These are phyloP conservation scores for Ophiostoma ips DNA, from an alignment of 2,329 filamentous ascomycete genomes.

Conservation along the genomic window DNA sequence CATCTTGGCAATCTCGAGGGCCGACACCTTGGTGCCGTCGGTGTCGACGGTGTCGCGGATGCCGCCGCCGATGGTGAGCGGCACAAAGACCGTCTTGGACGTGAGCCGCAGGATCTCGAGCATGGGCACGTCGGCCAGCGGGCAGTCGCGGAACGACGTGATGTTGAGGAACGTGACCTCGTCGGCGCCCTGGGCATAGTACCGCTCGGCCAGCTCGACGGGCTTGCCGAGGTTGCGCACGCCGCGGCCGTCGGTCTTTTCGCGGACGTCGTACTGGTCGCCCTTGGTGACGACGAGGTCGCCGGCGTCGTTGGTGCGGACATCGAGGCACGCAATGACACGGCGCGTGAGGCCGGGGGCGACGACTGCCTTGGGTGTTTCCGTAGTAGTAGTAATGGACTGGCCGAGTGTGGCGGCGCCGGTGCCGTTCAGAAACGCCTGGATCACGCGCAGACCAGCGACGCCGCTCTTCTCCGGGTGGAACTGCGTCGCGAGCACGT, in stretches of 20 bases:
- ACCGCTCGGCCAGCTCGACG: slow-evolving; percentile 81
- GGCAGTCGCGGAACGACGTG: slow-evolving; percentile 92
- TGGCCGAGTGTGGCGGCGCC: slow-evolving; percentile 36
- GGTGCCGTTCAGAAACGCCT: slow-evolving; percentile 70
- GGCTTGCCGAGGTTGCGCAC: slow-evolving; percentile 95
- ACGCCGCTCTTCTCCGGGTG: slow-evolving; percentile 95
- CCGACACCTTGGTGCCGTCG: slow-evolving; percentile 73
- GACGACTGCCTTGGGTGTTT: background rate
- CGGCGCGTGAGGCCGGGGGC: slow-evolving; percentile 65
- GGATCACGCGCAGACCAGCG: slow-evolving; percentile 70
- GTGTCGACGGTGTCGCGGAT: slow-evolving; percentile 87
- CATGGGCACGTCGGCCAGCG: slow-evolving; percentile 86
- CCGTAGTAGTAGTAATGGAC: background rate
- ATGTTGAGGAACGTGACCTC: slow-evolving; percentile 98
- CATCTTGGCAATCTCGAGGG: slow-evolving; percentile 84
- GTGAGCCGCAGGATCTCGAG: slow-evolving; percentile 79
- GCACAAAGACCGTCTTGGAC: slow-evolving; percentile 87
- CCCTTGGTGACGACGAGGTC: slow-evolving; percentile 97
- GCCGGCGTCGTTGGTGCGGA: slow-evolving; percentile 83
- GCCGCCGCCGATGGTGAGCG: slow-evolving; percentile 86
- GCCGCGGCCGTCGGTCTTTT: slow-evolving; percentile 53
- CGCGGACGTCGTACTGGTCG: slow-evolving; percentile 95
- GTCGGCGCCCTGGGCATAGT: slow-evolving; percentile 94
- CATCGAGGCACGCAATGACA: slow-evolving; percentile 91
- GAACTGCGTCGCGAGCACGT: slow-evolving; percentile 86